Conservation (phyloP, 2,329 filamentous ascomycete species). For the Endocalyx cinctus region DNA sequence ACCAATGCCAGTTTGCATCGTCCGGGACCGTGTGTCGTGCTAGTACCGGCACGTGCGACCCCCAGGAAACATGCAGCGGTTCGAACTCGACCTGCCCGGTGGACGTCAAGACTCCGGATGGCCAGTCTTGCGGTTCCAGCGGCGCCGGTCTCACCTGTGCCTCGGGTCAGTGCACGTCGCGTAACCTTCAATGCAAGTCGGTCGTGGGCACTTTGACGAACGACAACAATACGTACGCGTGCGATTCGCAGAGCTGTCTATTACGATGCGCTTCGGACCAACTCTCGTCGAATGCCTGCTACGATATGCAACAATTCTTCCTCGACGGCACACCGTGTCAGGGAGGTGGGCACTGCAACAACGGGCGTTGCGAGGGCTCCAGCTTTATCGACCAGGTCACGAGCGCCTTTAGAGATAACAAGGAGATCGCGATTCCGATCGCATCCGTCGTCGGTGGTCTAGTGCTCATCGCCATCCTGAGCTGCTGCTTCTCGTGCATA, state of each 20-base stretch:
- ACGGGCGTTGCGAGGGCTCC: slow-evolving; percentile 71
- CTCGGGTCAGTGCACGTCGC: slow-evolving; percentile 89
- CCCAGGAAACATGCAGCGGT: slow-evolving; percentile 77
- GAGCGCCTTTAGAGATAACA: slow-evolving; percentile 73
- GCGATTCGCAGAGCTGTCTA: slow-evolving; percentile 66
- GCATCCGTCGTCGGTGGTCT: slow-evolving; percentile 67
- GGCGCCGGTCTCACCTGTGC: slow-evolving; percentile 70
- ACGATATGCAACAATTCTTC: slow-evolving; percentile 82
- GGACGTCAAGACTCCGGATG: slow-evolving; percentile 67
- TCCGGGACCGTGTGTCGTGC: slow-evolving; percentile 72
- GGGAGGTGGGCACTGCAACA: slow-evolving; percentile 72
- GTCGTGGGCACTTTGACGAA: slow-evolving; percentile 72
- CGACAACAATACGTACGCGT: slow-evolving; percentile 75
- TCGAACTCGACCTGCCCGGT: slow-evolving; percentile 66
- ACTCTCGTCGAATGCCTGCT: slow-evolving; percentile 63
- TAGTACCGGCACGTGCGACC: slow-evolving; percentile 78
- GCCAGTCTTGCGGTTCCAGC: slow-evolving; percentile 61
- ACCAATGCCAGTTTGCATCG: slow-evolving; percentile 61
- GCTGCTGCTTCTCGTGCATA: slow-evolving; percentile 60
- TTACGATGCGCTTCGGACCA: slow-evolving; percentile 71
- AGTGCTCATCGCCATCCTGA: slow-evolving; percentile 62
- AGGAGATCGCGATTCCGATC: slow-evolving; percentile 77
- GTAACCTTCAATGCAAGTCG: slow-evolving; percentile 82
- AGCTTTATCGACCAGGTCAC: slow-evolving; percentile 65
- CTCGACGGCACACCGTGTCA: slow-evolving; percentile 84